Conservation (phyloP, 495 filamentous ascomycete genomes). For the Aspergillus wentii region DNA sequence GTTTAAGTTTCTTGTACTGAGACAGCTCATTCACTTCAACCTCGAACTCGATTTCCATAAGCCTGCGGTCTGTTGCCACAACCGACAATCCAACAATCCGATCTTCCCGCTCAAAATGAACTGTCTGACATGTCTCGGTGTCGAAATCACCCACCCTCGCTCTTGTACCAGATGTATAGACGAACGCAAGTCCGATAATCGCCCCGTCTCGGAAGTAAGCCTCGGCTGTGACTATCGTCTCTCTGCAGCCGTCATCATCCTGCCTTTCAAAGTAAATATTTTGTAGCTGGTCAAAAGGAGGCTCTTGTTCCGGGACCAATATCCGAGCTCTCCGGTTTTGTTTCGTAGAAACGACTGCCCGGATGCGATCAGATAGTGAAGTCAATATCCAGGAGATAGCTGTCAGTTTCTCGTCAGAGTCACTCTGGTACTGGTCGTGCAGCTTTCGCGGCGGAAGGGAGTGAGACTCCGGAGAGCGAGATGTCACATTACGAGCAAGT, state of each 20-base stretch:
- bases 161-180: slow-evolving; percentile 5
- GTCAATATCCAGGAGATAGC: slow-evolving; percentile 11
- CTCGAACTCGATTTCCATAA: slow-evolving; percentile 6
- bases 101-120: slow-evolving; percentile 13
- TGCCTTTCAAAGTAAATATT: slow-evolving; percentile 10
- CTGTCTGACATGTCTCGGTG: neutral
- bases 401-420: slow-evolving; percentile 6
- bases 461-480: slow-evolving; percentile 1
- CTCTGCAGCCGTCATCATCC: neutral
- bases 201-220: slow-evolving; percentile 3
- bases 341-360: slow-evolving; percentile 6
- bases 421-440: slow-evolving; percentile 3
- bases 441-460: slow-evolving; percentile 1
- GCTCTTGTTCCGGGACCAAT: slow-evolving; percentile 2
- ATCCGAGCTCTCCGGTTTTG: neutral
- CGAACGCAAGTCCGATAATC: slow-evolving; percentile 7
- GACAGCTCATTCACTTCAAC: slow-evolving; percentile 2
- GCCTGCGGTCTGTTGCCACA: neutral
- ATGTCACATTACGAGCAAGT: slow-evolving; percentile 6
- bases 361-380: slow-evolving; percentile 1
- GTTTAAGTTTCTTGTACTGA: slow-evolving; percentile 1
- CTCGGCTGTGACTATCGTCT: slow-evolving; percentile 3
- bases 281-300: slow-evolving; percentile 8
- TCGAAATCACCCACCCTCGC: slow-evolving; percentile 5
- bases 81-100: slow-evolving; percentile 4